A percentile compares a stretch with the other conserved stretches of the same genome.
Evolutionary conservation across 2,329 filamentous ascomycete species (phyloP).

Genomic region (Immersiporthe knoxdaviesiana): DNA sequence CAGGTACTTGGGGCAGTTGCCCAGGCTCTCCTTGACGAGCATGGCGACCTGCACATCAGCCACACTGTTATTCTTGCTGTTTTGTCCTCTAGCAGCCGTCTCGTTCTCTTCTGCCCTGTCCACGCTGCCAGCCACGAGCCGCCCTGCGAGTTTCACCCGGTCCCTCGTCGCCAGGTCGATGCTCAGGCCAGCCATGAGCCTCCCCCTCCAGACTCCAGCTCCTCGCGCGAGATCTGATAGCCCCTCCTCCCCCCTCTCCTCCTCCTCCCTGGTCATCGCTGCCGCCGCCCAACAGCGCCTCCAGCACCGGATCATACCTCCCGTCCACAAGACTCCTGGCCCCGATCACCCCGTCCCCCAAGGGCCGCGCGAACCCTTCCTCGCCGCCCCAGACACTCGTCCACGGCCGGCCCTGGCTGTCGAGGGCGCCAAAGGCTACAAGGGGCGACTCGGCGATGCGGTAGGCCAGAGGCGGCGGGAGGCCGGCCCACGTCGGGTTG

Average conservation of each 20-base stretch:
- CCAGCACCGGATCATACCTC: constrained; percentile 69
- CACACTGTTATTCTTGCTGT: constrained; percentile 33
- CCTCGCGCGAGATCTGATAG: constrained; percentile 42
- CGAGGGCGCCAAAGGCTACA: constrained; percentile 74
- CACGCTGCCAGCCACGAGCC: constrained; percentile 67
- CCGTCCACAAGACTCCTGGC: constrained; percentile 60
- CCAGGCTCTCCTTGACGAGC: constrained; percentile 71
- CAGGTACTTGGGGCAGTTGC: constrained; percentile 87
- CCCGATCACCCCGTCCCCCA: constrained; percentile 63
- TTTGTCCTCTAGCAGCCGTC: constrained; percentile 33
- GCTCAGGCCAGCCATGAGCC: constrained; percentile 56
- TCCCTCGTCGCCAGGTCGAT: constrained; percentile 70
- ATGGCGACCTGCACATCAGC: constrained; percentile 61
- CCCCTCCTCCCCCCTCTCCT: constrained; percentile 37
- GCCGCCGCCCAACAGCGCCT: constrained; percentile 53
- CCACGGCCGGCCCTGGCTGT: constrained; percentile 70
- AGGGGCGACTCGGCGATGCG: constrained; percentile 67
- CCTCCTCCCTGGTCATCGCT: too few species aligned
- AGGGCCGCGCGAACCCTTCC: constrained; percentile 65
- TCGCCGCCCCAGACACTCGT: constrained; percentile 78
- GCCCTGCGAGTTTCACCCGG: constrained; percentile 74
- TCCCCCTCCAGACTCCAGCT: constrained; percentile 42
- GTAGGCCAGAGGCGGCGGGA: constrained; percentile 63
- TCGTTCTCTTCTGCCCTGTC: constrained; percentile 36
- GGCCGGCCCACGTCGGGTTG: constrained; percentile 65